phyloP scores from a whole-genome alignment of 106 monocot species.

The Dioscorea alata region DNA sequence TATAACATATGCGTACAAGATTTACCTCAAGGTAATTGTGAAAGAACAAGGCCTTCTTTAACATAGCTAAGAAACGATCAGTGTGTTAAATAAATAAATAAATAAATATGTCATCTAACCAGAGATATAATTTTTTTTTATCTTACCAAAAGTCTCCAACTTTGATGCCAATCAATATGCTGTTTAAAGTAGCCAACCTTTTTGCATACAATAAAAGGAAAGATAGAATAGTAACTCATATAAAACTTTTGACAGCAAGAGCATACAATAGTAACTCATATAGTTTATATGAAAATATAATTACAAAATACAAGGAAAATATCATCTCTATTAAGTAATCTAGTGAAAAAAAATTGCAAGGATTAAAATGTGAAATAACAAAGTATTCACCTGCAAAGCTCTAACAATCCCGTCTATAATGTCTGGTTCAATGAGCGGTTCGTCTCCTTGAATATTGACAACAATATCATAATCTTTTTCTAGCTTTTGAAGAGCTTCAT shows the following conservation, averaged over 20 bases:
- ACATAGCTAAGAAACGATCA: slow-evolving; percentile 43
- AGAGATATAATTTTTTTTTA: not conserved
- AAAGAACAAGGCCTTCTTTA: slow-evolving; percentile 87
- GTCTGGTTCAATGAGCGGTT: slow-evolving; percentile 98
- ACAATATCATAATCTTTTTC: slow-evolving; percentile 86
- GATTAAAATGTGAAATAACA: too few species aligned
- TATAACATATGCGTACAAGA: slow-evolving; percentile 2
- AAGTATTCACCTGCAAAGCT: too few species aligned
- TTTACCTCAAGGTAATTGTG: slow-evolving; percentile 87
- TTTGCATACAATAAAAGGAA: too few species aligned
- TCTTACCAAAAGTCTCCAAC: slow-evolving; percentile 86
- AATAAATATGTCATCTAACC: too few species aligned
- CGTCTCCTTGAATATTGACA: slow-evolving; percentile 98
- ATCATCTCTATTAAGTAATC: too few species aligned
- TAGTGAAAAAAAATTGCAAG: too few species aligned
- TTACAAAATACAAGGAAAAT: too few species aligned
- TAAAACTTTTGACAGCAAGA: too few species aligned
- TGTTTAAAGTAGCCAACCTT: slow-evolving; percentile 73
- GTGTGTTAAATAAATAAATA: not conserved
- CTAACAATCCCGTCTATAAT: too few species aligned
- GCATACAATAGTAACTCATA: too few species aligned
- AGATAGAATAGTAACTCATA: too few species aligned
- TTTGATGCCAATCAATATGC: slow-evolving; percentile 80
- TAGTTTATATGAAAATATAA: too few species aligned
- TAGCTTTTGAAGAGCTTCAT: slow-evolving; percentile 89